A percentile compares a stretch with the other conserved stretches of the same genome.
phyloP scores from a whole-genome alignment of 345 rosid genomes.

The Eucalyptus pauciflora region DNA sequence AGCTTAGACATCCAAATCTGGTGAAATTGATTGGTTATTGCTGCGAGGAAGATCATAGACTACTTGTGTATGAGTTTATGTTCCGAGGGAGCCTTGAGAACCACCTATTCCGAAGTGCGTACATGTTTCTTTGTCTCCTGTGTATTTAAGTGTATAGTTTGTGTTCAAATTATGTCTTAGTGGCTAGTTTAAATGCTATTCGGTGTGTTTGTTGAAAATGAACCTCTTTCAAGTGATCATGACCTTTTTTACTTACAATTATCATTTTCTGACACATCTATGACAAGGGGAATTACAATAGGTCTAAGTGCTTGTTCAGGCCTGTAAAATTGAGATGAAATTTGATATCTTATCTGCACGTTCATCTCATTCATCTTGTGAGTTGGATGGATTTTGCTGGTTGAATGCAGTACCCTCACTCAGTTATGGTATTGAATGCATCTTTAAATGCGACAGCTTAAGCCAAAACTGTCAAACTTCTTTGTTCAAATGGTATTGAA shows the following conservation, averaged over 20 bases:
- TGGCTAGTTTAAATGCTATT: not conserved
- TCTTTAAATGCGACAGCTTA: not conserved
- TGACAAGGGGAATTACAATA: not conserved
- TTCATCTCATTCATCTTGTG: not conserved
- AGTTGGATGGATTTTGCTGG: not conserved
- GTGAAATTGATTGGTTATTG: slow-evolving; percentile 93
- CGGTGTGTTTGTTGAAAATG: not conserved
- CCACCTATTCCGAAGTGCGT: slow-evolving; percentile 87
- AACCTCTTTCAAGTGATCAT: not conserved
- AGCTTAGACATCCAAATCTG: slow-evolving; percentile 94
- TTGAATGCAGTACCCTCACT: not conserved
- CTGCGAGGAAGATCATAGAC: slow-evolving; percentile 86
- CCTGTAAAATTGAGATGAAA: not conserved
- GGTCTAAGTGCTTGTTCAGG: not conserved
- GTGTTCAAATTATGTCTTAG: not conserved
- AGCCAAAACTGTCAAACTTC: not conserved
- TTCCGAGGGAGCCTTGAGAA: slow-evolving; percentile 95
- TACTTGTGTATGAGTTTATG: slow-evolving; percentile 95
- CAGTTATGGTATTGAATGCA: not conserved
- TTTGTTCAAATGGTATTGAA: not conserved
- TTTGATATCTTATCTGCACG: not conserved
- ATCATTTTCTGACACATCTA: not conserved
- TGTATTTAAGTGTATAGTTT: not conserved
- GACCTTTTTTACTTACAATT: not conserved
- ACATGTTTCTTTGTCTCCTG: not conserved